Evolutionary conservation across 1,284 basidiomycete species (phyloP), one percentile per base, ranked within the genome.

Genomic region (Ustilago cynodontis): DNA sequence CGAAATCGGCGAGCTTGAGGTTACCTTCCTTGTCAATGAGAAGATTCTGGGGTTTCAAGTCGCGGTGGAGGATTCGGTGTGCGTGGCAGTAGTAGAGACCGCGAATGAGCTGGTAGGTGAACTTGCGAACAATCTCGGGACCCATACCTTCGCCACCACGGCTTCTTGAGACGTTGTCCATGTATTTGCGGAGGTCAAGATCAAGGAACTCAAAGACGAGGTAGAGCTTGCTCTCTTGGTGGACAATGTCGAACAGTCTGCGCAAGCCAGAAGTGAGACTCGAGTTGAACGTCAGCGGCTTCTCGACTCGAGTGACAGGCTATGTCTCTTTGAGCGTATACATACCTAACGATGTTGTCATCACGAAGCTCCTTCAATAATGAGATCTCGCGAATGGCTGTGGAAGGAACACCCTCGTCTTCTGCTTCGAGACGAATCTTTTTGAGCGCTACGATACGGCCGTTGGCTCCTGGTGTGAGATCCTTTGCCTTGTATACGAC

Each of bases 401-500:
- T 99, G 80, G 93, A 94, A 6, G 96, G 96, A 20, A 98, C 96
- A 24, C 96, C 96, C 86, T 99, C 94, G 80, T 97, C 97, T 87
- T 99, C 96, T 20, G 95, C 94, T 87, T 99, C 97, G 39, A 99
- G 91, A 65, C 96, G 90, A 84, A 99, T 99, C 90, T 99, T 98
- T 90, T 99, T 99, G 61, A 86, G 75, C 1, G 84, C 84, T 14
- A 86, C 84, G 63, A 86, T 84, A 18, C 83, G 80, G 3, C 82
- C 82, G 49, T 83, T 83, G 95, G 89, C 54, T 95, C 95, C 81
- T 94, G 90, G 87, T 91, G 83, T 86, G 59, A 82, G 74, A 79
- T 87, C 86, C 57, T 75, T 77, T 7, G 83, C 81, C 65, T 86
- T 81, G 90, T 98, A 98, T 20, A 99, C 96, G 62, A 98, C 96